These are phyloP conservation scores for Sporothrix phasma DNA, from an alignment of 2,329 filamentous ascomycete genomes.

Conservation along the genomic window DNA sequence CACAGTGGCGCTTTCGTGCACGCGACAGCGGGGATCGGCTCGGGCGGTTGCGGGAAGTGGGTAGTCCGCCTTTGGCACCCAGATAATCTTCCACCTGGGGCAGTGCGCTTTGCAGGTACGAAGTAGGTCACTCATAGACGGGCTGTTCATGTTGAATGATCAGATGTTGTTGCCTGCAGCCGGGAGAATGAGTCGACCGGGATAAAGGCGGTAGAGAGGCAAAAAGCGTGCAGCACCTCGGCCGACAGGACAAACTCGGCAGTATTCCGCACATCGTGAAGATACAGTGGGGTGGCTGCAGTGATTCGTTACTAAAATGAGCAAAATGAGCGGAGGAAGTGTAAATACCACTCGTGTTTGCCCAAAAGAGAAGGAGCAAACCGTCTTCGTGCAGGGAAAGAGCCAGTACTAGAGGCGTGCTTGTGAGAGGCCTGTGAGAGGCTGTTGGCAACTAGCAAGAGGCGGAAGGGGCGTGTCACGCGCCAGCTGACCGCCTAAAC, in stretches of 20 bases:
- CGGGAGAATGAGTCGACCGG: not conserved
- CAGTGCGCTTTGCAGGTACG: not conserved
- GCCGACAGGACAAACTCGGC: too few relatives aligned
- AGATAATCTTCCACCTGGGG: too few relatives aligned
- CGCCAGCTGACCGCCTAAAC: not conserved
- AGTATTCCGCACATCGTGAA: too few relatives aligned
- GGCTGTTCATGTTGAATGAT: too few relatives aligned
- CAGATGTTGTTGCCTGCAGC: not conserved
- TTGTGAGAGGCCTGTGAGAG: not conserved
- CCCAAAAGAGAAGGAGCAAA: not conserved
- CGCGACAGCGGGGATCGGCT: slow-evolving; percentile 9
- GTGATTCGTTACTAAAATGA: not conserved
- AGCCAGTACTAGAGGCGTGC: not conserved
- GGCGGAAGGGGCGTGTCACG: not conserved
- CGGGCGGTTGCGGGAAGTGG: slow-evolving; percentile 12
- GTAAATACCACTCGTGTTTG: slow-evolving; percentile 3
- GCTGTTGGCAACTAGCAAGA: not conserved
- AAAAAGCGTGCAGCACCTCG: not conserved
- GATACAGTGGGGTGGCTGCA: too few relatives aligned
- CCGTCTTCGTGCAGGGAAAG: not conserved
- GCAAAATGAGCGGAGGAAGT: not conserved
- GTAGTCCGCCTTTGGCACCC: not conserved
- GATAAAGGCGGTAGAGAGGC: not conserved
- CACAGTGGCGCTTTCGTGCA: not conserved
- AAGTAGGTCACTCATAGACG: too few relatives aligned